phyloP scores from a whole-genome alignment of 495 filamentous ascomycete genomes.

The Tetracladium setigerum region DNA sequence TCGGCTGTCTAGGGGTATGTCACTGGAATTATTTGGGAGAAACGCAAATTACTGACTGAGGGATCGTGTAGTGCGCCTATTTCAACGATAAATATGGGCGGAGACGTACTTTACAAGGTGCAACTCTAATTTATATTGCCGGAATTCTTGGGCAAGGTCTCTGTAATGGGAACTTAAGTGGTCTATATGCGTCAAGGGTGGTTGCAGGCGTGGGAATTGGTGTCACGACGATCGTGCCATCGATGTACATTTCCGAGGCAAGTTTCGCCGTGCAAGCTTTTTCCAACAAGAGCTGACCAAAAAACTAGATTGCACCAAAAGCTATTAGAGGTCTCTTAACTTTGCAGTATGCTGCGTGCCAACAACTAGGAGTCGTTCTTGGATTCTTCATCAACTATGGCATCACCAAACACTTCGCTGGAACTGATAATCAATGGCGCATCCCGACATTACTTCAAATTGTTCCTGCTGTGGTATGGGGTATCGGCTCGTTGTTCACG shows the following conservation, averaged over 20 bases:
- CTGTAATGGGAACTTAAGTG: slow-evolving; percentile 26
- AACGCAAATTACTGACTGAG: too few species aligned
- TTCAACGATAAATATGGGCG: slow-evolving; percentile 30
- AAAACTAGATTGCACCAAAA: neutral
- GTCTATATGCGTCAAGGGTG: slow-evolving; percentile 35
- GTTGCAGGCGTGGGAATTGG: slow-evolving; percentile 51
- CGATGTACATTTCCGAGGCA: slow-evolving; percentile 38
- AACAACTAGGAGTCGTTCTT: slow-evolving; percentile 34
- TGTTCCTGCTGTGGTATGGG: slow-evolving; percentile 8
- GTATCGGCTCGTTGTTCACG: slow-evolving; percentile 13
- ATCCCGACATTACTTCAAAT: slow-evolving; percentile 26
- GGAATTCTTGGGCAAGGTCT: slow-evolving; percentile 32
- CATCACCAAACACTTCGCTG: slow-evolving; percentile 21
- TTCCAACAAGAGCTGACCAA: slow-evolving; percentile 16
- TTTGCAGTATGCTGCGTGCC: neutral
- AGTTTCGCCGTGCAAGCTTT: slow-evolving; percentile 45
- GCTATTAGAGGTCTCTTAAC: too few species aligned
- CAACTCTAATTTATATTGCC: slow-evolving; percentile 29
- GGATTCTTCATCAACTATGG: slow-evolving; percentile 48
- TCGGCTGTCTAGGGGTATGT: too few species aligned
- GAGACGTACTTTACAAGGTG: slow-evolving; percentile 27
- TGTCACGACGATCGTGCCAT: slow-evolving; percentile 42
- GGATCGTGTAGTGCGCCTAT: too few species aligned
- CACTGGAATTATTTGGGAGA: too few species aligned
- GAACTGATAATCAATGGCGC: slow-evolving; percentile 38